Percentiles rank a stretch among this genome's conserved stretches.
phyloP scores from a whole-genome alignment of 208 protist genomes.

The Herpetomonas tarakana region DNA sequence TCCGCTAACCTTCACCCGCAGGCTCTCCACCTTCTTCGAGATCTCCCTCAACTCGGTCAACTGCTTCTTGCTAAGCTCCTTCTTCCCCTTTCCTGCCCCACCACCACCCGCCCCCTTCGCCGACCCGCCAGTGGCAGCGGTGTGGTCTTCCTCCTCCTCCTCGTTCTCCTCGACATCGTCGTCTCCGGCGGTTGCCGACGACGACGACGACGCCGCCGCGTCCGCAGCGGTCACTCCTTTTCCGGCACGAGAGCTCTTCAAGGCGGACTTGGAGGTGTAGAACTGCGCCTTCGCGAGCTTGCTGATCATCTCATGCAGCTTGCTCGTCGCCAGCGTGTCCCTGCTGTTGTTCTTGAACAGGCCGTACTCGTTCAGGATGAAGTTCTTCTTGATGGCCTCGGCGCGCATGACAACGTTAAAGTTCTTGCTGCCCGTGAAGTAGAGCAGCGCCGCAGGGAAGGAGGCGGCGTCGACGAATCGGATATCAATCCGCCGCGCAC shows the following conservation, averaged over 20 bases:
- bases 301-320: conserved; percentile 64
- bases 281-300: conserved; percentile 58
- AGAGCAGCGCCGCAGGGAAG: conserved; percentile 85
- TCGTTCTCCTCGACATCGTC: background rate
- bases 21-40: conserved; percentile 47
- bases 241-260: conserved; percentile 11
- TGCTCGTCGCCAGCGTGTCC: conserved; percentile 9
- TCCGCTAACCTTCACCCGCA: conserved; percentile 57
- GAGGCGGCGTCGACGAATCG: conserved; percentile 76
- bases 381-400: conserved; percentile 77
- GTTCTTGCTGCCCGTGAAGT: conserved; percentile 94
- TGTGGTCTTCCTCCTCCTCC: too few species aligned
- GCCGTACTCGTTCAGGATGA: conserved; percentile 87
- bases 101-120: background rate
- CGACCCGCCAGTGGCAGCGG: background rate
- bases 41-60: conserved; percentile 41
- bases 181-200: background rate
- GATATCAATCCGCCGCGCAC: conserved; percentile 79
- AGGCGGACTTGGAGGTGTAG: conserved; percentile 26
- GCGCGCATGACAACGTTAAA: conserved; percentile 92
- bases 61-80: conserved; percentile 20
- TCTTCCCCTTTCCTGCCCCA: conserved; percentile 18
- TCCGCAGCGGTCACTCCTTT: conserved; percentile 12
- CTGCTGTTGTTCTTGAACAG: conserved; percentile 38
- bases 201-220: conserved; percentile 1